A percentile compares a stretch with the other conserved stretches of the same genome.
These are phyloP conservation scores for Mortierella claussenii DNA, from an alignment of 192 early-diverging fungal genomes.

Conservation along the genomic window DNA sequence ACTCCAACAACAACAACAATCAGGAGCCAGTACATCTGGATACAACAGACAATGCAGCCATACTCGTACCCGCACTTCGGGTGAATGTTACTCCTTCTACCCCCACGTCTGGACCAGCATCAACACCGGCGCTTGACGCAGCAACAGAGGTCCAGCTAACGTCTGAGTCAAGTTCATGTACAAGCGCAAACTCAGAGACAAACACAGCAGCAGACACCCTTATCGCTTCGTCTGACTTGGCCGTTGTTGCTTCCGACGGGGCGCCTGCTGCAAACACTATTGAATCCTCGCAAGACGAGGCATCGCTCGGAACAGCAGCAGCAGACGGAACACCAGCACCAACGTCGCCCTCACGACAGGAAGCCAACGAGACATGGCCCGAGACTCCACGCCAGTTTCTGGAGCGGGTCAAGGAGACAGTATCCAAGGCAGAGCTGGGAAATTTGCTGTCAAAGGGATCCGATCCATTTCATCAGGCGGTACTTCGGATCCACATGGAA, in stretches of 20 bases:
- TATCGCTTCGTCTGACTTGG: neutral
- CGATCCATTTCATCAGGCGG: slow-evolving; percentile 64
- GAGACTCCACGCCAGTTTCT: slow-evolving; percentile 56
- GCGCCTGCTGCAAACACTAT: neutral
- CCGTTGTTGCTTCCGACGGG: neutral
- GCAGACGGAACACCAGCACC: neutral
- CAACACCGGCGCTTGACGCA: neutral
- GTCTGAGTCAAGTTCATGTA: neutral
- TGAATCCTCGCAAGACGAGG: neutral
- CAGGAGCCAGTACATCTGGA: too few relatives aligned
- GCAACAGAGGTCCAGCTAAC: neutral
- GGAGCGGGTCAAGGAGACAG: slow-evolving; percentile 58
- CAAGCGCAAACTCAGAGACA: too few relatives aligned
- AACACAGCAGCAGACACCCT: neutral
- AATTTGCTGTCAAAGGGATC: slow-evolving; percentile 62
- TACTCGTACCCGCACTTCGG: neutral
- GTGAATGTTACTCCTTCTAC: neutral
- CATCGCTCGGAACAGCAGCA: too few relatives aligned
- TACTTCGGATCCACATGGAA: slow-evolving; percentile 67
- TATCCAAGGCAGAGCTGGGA: slow-evolving; percentile 63
- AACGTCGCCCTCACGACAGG: neutral
- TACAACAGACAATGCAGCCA: neutral
- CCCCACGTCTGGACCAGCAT: neutral
- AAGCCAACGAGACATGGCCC: slow-evolving; percentile 12
- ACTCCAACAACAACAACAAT: neutral